These are phyloP conservation scores for Starmera quercuum DNA, from an alignment of 805 yeast species.

Conservation along the genomic window DNA sequence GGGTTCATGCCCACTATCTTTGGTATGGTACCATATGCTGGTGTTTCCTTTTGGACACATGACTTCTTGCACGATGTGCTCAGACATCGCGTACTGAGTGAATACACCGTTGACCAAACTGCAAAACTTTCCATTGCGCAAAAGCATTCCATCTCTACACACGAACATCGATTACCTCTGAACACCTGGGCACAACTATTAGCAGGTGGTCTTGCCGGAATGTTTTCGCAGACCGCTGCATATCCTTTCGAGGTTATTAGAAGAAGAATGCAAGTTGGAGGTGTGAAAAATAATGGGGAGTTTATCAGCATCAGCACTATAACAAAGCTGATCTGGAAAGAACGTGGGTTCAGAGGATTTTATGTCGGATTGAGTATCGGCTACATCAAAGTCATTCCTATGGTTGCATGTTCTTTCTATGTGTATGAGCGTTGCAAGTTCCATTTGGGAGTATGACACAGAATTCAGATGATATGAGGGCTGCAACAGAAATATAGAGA, in stretches of 20 bases:
- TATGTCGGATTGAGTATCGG: conserved; percentile 95
- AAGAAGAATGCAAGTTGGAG: conserved; percentile 94
- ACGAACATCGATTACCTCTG: conserved; percentile 49
- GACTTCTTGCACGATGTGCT: conserved; percentile 85
- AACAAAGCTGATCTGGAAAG: conserved; percentile 53
- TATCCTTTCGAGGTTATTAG: conserved; percentile 95
- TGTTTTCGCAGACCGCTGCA: conserved; percentile 92
- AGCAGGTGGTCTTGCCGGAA: conserved; percentile 96
- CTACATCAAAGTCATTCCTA: conserved; percentile 88
- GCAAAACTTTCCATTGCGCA: not conserved
- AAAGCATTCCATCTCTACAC: conserved; percentile 9
- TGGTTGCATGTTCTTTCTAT: conserved; percentile 94
- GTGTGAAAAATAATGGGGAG: conserved; percentile 50
- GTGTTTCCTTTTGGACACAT: conserved; percentile 92
- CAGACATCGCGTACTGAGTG: conserved; percentile 48
- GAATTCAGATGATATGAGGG: too few relatives aligned
- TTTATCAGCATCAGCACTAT: conserved; percentile 47
- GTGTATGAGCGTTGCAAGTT: conserved; percentile 86
- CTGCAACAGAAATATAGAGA: too few relatives aligned
- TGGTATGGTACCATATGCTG: conserved; percentile 98
- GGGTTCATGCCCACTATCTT: conserved; percentile 91
- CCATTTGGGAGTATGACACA: conserved; percentile 48
- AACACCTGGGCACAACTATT: conserved; percentile 85
- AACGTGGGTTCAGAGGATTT: conserved; percentile 79
- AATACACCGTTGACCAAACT: conserved; percentile 35